Conservation (phyloP, 2,329 filamentous ascomycete genomes). For the Aspergillus terreus region DNA sequence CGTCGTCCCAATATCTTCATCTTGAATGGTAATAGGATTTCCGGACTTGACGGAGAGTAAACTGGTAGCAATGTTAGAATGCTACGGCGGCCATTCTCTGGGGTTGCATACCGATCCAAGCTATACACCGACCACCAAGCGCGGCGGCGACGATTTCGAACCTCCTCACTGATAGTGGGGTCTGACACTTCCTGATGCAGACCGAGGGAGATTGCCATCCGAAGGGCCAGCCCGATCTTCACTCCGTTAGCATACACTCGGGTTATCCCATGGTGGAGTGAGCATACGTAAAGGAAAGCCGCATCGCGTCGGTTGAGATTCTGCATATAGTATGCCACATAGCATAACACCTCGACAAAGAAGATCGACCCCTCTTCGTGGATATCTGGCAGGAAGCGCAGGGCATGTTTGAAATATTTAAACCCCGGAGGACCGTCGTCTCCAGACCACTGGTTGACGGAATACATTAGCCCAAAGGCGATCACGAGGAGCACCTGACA, state of each 20-base stretch:
- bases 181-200: constrained; percentile 52
- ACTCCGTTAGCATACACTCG: neutral
- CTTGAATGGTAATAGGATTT: constrained; percentile 53
- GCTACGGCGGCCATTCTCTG: neutral
- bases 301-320: constrained; percentile 55
- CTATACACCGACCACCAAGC: constrained; percentile 58
- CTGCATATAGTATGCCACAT: constrained; percentile 56
- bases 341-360: constrained; percentile 53
- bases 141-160: constrained; percentile 49
- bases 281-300: constrained; percentile 49
- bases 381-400: constrained; percentile 52
- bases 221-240: constrained; percentile 49
- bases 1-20: constrained; percentile 50
- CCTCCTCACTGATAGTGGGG: constrained; percentile 36
- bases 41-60: constrained; percentile 54
- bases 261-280: neutral
- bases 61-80: constrained; percentile 12
- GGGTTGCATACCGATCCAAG: constrained; percentile 42
- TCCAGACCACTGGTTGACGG: constrained; percentile 54
- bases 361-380: constrained; percentile 54
- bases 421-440: constrained; percentile 54
- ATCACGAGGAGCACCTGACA: constrained; percentile 53
- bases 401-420: constrained; percentile 51
- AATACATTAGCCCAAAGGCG: constrained; percentile 56
- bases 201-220: constrained; percentile 56